Percentiles rank a stretch among this genome's conserved stretches.
phyloP scores from a whole-genome alignment of 140 eudicot species.

The Flaveria floridana region DNA sequence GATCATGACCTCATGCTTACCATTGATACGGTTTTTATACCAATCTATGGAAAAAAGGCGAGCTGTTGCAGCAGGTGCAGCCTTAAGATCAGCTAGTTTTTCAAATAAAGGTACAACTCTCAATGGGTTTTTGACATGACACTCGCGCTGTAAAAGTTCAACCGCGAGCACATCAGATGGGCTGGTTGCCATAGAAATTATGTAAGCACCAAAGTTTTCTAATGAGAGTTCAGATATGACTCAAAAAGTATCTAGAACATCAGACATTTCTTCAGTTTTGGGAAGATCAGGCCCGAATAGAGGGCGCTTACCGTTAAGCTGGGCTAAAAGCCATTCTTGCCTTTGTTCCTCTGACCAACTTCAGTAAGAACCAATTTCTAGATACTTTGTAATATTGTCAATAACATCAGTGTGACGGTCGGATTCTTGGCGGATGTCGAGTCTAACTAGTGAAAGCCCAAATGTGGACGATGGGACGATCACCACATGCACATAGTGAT shows the following conservation, averaged over 20 bases:
- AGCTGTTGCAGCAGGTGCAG: conserved; percentile 72
- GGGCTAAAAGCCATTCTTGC: conserved; percentile 81
- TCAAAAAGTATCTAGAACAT: conserved; percentile 66
- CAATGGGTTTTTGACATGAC: conserved; percentile 58
- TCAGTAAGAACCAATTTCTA: conserved; percentile 67
- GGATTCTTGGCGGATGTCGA: conserved; percentile 84
- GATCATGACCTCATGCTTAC: conserved; percentile 89
- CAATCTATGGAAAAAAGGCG: conserved; percentile 79
- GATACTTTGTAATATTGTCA: conserved; percentile 66
- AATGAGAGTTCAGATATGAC: conserved; percentile 77
- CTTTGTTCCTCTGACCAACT: conserved; percentile 70
- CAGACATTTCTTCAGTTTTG: conserved; percentile 71
- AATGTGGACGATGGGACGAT: conserved; percentile 79
- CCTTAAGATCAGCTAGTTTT: conserved; percentile 73
- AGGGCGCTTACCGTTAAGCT: conserved; percentile 74
- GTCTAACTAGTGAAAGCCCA: conserved; percentile 80
- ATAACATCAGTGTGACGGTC: conserved; percentile 82
- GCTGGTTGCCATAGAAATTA: conserved; percentile 86
- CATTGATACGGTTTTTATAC: conserved; percentile 60
- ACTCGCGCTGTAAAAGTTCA: conserved; percentile 77
- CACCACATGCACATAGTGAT: conserved; percentile 84
- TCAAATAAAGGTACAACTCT: conserved; percentile 80
- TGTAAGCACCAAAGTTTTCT: conserved; percentile 74
- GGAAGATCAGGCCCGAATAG: conserved; percentile 73
- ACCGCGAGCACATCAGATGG: conserved; percentile 90